Evolutionary conservation across 2,329 filamentous ascomycete genomes (phyloP).

Genomic region (Curvularia sp.): DNA sequence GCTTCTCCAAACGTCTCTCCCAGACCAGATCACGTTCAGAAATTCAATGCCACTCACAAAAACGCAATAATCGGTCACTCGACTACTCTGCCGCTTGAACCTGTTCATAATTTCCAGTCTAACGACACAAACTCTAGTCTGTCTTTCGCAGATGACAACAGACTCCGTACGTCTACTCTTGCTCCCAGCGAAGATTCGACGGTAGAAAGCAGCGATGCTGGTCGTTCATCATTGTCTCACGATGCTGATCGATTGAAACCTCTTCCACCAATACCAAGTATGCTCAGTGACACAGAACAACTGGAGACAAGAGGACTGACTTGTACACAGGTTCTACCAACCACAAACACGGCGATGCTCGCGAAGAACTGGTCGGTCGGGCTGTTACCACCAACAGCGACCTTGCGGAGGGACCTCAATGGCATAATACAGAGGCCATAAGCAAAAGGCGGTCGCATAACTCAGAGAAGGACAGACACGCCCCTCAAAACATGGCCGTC

Average conservation of each 20-base stretch:
- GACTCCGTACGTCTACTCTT: conserved; percentile 28
- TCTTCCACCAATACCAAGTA: conserved; percentile 21
- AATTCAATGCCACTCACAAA: conserved; percentile 13
- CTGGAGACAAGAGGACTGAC: not conserved
- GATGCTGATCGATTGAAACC: conserved; percentile 10
- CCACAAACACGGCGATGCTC: not conserved
- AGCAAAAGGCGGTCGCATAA: not conserved
- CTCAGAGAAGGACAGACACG: not conserved
- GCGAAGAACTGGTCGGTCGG: conserved; percentile 5
- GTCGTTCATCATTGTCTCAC: conserved; percentile 22
- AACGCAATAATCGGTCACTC: not conserved
- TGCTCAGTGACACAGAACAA: not conserved
- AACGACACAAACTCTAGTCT: conserved; percentile 16
- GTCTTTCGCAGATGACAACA: conserved; percentile 34
- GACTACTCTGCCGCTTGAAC: not conserved
- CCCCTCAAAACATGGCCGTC: conserved; percentile 1
- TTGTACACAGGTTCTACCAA: conserved; percentile 9
- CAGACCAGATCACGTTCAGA: conserved; percentile 17
- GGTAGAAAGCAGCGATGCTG: conserved; percentile 36
- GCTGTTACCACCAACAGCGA: conserved; percentile 9
- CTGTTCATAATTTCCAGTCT: not conserved
- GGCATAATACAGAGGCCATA: not conserved
- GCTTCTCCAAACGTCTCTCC: conserved; percentile 6
- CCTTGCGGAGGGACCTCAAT: not conserved
- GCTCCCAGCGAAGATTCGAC: conserved; percentile 19